phyloP scores from a whole-genome alignment of 208 protist genomes.

The Angomonas ambiguus region DNA sequence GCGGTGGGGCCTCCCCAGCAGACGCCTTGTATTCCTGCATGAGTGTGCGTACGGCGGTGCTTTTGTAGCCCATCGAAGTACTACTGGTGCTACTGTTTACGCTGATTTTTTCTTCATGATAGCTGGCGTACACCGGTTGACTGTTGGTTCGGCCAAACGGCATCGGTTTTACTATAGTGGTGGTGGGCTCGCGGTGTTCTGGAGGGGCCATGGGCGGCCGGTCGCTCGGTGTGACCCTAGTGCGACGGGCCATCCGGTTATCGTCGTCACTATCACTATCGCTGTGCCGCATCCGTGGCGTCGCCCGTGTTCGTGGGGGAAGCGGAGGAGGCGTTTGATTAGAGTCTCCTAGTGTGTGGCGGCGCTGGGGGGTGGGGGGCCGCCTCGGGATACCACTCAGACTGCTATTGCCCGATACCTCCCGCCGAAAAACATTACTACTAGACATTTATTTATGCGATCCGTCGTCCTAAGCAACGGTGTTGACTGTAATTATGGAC shows the following conservation, averaged over 20 bases:
- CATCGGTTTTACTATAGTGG: constrained; percentile 14
- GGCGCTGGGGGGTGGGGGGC: not conserved
- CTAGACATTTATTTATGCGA: not conserved
- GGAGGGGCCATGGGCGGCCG: not conserved
- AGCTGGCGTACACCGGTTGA: constrained; percentile 13
- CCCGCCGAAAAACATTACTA: not conserved
- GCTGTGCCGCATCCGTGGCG: not conserved
- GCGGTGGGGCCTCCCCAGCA: not conserved
- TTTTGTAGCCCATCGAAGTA: not conserved
- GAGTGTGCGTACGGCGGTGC: not conserved
- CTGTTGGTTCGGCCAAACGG: constrained; percentile 23
- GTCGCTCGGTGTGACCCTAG: not conserved
- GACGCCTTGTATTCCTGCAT: constrained; percentile 2
- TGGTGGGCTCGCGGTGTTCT: not conserved
- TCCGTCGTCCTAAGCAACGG: too few species aligned
- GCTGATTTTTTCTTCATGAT: not conserved
- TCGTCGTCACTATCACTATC: constrained; percentile 3
- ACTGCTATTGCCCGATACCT: not conserved
- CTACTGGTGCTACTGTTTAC: not conserved
- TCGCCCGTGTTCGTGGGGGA: constrained; percentile 2
- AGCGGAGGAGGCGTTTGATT: not conserved
- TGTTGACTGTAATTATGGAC: too few species aligned
- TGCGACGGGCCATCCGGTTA: not conserved
- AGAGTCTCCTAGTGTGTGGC: not conserved
- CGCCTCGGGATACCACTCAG: constrained; percentile 2